Base-by-base conservation (phyloP, 2,329 filamentous ascomycete species). In the Beauveria sp. region DNA sequence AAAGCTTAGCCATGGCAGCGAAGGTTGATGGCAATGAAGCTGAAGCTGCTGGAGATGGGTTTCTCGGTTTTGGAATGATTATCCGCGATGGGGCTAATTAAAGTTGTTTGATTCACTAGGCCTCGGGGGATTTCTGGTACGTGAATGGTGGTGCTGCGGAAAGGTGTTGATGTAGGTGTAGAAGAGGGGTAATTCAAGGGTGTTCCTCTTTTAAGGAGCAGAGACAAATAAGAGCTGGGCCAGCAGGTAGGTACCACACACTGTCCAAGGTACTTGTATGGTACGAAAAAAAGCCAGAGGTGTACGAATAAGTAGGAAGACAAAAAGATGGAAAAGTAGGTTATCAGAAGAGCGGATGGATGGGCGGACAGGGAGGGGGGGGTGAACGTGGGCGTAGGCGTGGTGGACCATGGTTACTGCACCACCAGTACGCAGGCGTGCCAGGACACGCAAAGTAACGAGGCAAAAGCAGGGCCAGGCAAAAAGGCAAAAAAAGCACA, bases 1-100 rank as follows among this genome's bases (percentile, higher is more conserved):
- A 97, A 70, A 97, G 85, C 78, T 97, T 97, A 64, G 92, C 88
- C 93, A 96, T 96, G 75, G 71, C 75, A 8, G 56, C 34, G 5
- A 18, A 20, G 12, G 22, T 28, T 50, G 34, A 12, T 68, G 68
- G 66, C 67, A 63, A 63, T 51, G 62, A 53, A 65, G 64, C 43
- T 46, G 58, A 18, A 31, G 54, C 26, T 62, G 52, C 20, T 48
- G 48, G 28, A 20, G 28, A 38, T 50, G 28, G 3, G n/a, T 46
- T 31, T 28, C 16, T 42, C 26, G 63, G 49, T 53, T 45, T 53
- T 26, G 28, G 22, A 42, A n/a, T 20, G 31, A 50, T 43, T 14
- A 31, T 50, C 50, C 34, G 46, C 55, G 55, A 59, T 42, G 55
- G 5, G 8, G 18, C 22, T 1, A 24, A 59, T 50, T 58, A 34